Evolutionary conservation across 192 early-diverging fungal genomes (phyloP), one percentile per base, ranked within the genome.

Genomic region (Spizellomyces sp.): DNA sequence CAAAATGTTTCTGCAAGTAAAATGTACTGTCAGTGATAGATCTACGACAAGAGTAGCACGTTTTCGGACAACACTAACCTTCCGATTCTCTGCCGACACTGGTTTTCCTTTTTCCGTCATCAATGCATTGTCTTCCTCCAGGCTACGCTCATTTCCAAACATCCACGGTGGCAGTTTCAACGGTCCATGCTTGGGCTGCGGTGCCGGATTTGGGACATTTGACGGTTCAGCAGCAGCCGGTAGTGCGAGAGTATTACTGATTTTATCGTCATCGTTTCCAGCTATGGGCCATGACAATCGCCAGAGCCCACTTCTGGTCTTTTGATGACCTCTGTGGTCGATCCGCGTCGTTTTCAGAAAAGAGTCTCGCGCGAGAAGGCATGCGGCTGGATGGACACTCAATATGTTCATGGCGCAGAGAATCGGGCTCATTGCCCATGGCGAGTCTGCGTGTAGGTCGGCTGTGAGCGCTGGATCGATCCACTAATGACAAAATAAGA

Each of bases 361-460:
- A 50, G 19, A 65, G 19, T 19, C 54, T n/a, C 15, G 54, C 47
- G 72, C 27, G 27, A 36, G 27, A 36, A 36, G 27, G 27, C 27
- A 36, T 36, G 27, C 1, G 3, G 27, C 74, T 69, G 14, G 68
- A 63, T 48, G 78, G 7, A 90, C 73, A 68, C 80, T 82, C 17
- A 93, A 74, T 44, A 81, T 78, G 45, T 81, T 80, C 79, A 81
- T 81, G 10, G 79, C 69, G 7, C 60, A 55, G n/a, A 82, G 52
- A 15, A 81, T 7, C 6, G 79, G 74, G 9, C 74, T 70, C 66
- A 56, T 59, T 14, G 79, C 71, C 46, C 64, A 81, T 17, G 79
- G 78, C 45, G 64, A 19, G 9, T 19, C 22, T 6, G 17, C 5
- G 50, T 43, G 19, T 14, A 80, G 22, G 41, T 81, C 79, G 12